Conservation (phyloP, 1,284 basidiomycete species). For the Cutaneotrichosporon daszewskae region DNA sequence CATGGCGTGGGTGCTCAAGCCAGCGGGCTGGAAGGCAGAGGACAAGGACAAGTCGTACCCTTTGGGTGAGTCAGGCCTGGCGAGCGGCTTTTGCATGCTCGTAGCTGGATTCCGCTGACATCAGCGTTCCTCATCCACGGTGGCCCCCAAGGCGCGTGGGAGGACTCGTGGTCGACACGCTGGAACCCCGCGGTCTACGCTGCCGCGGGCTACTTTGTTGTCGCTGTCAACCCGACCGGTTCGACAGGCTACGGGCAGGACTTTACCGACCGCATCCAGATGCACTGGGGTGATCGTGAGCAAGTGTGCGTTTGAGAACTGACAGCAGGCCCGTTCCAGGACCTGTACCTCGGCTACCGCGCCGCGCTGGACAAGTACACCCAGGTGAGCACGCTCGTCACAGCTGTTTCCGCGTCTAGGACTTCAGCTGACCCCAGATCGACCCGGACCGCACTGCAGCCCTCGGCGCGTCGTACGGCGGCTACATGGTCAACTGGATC, state of each 20-base stretch:
- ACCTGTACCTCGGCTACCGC: constrained; percentile 70
- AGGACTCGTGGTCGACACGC: constrained; percentile 72
- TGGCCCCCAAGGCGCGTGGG: constrained; percentile 61
- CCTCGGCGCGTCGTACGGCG: constrained; percentile 48
- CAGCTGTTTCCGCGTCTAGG: background rate
- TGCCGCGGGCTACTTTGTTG: constrained; percentile 62
- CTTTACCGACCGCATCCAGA: constrained; percentile 62
- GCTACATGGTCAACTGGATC: constrained; percentile 69
- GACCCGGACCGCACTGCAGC: constrained; percentile 73
- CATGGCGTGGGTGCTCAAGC: constrained; percentile 77
- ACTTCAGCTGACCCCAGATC: constrained; percentile 52
- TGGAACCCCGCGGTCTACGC: constrained; percentile 72
- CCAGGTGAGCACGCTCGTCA: constrained; percentile 52
- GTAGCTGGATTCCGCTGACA: background rate
- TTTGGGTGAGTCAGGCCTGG: constrained; percentile 33
- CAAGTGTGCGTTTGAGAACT: background rate
- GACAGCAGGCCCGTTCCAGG: constrained; percentile 59
- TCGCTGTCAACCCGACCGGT: constrained; percentile 82
- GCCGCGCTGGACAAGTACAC: constrained; percentile 63
- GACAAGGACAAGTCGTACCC: constrained; percentile 64
- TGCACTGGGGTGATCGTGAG: constrained; percentile 43
- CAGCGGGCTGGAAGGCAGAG: constrained; percentile 60
- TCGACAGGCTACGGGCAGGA: constrained; percentile 84
- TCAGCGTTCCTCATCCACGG: constrained; percentile 43
- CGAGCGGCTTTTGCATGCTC: too few species aligned